Percentiles rank a stretch among this genome's conserved stretches.
Conservation (phyloP, 2,329 filamentous ascomycete species). For the Cryphonectria parasitica region DNA sequence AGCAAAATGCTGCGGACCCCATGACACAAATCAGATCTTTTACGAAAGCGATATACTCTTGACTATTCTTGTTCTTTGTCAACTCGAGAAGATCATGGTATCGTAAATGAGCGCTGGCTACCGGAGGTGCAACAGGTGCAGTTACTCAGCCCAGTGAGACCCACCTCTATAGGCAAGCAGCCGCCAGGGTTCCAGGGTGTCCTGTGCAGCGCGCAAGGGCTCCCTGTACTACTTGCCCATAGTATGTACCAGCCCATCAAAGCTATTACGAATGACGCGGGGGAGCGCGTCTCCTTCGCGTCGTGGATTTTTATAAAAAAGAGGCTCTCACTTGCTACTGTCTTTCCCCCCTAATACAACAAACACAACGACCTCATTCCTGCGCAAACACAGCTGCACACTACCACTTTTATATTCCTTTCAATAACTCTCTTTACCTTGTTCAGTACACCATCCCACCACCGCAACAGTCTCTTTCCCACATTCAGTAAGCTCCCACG, state of each 20-base stretch:
- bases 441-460: background rate
- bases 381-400: conserved; percentile 1
- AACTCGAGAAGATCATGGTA: background rate
- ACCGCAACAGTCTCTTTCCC: conserved; percentile 3
- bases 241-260: background rate
- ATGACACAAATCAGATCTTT: background rate
- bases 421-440: background rate
- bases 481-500: conserved; percentile 31
- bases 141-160: background rate
- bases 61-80: background rate
- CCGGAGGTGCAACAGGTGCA: background rate
- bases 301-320: conserved; percentile 1
- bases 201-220: background rate
- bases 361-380: conserved; percentile 4
- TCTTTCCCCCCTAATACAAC: conserved; percentile 10
- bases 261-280: conserved; percentile 13
- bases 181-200: conserved; percentile 6
- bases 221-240: background rate
- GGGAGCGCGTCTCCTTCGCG: conserved; percentile 16
- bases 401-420: background rate
- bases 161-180: background rate
- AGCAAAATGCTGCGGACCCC: background rate
- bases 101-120: background rate
- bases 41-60: background rate
- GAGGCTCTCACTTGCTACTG: conserved; percentile 8